phyloP scores from a whole-genome alignment of 306 rosid species.

The Trifolium repens region DNA sequence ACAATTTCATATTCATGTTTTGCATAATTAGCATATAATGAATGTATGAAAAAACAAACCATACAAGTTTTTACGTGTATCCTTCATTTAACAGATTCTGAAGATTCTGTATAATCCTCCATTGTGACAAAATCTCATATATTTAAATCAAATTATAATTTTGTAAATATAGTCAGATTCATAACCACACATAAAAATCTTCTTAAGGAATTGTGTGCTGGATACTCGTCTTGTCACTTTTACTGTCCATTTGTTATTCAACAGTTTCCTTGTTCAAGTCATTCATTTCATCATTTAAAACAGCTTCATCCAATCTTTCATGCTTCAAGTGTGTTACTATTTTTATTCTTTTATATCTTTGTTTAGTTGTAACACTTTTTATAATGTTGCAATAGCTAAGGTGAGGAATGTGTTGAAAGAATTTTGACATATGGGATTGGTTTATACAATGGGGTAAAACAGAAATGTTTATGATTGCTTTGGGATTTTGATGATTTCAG shows the following conservation, averaged over 20 bases:
- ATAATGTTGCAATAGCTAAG: constrained; percentile 16
- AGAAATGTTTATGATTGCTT: constrained; percentile 17
- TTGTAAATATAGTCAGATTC: constrained; percentile 45
- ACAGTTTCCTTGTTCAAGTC: constrained; percentile 50
- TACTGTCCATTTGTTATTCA: constrained; percentile 26
- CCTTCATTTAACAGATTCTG: constrained; percentile 55
- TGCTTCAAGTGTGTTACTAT: constrained; percentile 14
- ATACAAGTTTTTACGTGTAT: constrained; percentile 38
- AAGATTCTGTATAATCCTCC: constrained; percentile 38
- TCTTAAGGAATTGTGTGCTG: constrained; percentile 23
- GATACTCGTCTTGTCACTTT: constrained; percentile 22
- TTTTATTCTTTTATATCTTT: constrained; percentile 13
- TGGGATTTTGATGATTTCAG: constrained; percentile 16
- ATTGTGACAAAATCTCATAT: constrained; percentile 47
- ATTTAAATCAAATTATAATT: constrained; percentile 42
- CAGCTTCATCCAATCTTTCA: constrained; percentile 38
- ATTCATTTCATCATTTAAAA: constrained; percentile 42
- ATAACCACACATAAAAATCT: constrained; percentile 34
- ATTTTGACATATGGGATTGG: constrained; percentile 18
- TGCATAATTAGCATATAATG: constrained; percentile 31
- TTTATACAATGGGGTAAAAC: constrained; percentile 39
- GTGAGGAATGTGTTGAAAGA: constrained; percentile 27
- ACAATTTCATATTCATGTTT: constrained; percentile 12
- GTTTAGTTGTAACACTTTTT: not conserved
- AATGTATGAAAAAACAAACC: constrained; percentile 35